Evolutionary conservation across 1,284 basidiomycete species (phyloP).

Genomic region (Cryptococcus floricola): DNA sequence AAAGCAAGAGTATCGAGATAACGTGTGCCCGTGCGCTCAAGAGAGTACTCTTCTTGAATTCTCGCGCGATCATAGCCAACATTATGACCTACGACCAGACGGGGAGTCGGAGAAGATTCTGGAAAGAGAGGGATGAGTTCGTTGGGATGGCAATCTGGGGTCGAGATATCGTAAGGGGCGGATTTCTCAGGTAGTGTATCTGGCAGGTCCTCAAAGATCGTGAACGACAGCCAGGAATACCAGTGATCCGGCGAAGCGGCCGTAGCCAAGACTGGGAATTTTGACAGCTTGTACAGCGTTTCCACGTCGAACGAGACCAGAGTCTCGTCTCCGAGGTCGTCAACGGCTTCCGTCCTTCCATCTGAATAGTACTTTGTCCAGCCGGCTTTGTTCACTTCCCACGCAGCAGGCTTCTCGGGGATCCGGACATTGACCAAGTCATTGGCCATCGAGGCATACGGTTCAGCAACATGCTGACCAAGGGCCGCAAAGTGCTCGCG

Average conservation of each 20-base stretch:
- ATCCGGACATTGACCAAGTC: constrained; percentile 58
- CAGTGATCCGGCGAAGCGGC: constrained; percentile 78
- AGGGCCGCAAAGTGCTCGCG: constrained; percentile 86
- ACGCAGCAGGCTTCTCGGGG: constrained; percentile 63
- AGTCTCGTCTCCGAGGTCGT: constrained; percentile 60
- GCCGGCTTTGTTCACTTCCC: constrained; percentile 68
- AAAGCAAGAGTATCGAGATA: constrained; percentile 95
- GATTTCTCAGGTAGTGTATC: constrained; percentile 1
- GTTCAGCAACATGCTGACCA: constrained; percentile 67
- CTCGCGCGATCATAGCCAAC: constrained; percentile 89
- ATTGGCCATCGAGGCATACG: constrained; percentile 74
- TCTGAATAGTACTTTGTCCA: constrained; percentile 79
- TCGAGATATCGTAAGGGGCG: constrained; percentile 31
- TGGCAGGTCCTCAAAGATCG: constrained; percentile 62
- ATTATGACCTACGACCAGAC: constrained; percentile 87
- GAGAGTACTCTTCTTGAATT: constrained; percentile 76
- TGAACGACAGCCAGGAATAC: constrained; percentile 96
- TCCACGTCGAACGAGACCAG: constrained; percentile 88
- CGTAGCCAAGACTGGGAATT: constrained; percentile 83
- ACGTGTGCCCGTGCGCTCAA: constrained; percentile 66
- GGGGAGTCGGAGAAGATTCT: constrained; percentile 42
- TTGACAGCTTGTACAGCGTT: constrained; percentile 77
- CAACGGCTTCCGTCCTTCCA: constrained; percentile 31
- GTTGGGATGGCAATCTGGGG: constrained; percentile 23
- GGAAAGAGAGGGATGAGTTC: constrained; percentile 43